phyloP scores from a whole-genome alignment of 2,329 filamentous ascomycete species.

The Fusarium armeniacum region DNA sequence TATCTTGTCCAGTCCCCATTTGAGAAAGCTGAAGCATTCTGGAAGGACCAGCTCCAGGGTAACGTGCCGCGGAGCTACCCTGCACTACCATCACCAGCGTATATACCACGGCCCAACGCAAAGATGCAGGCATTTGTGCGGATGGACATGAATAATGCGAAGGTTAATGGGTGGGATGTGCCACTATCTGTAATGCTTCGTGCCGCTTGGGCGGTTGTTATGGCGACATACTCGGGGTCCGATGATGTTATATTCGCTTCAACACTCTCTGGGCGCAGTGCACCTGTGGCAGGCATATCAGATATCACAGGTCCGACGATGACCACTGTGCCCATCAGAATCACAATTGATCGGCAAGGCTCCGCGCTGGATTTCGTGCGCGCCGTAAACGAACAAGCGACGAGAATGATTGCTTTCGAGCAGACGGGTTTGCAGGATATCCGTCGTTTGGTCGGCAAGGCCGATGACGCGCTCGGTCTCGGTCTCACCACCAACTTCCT shows the following conservation, averaged over 20 bases:
- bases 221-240: constrained; percentile 4
- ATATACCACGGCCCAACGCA: constrained; percentile 6
- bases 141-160: constrained; percentile 3
- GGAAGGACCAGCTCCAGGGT: constrained; percentile 6
- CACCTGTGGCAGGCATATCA: constrained; percentile 11
- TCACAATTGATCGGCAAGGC: constrained; percentile 4
- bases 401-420: constrained; percentile 15
- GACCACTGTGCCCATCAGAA: constrained; percentile 15
- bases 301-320: constrained; percentile 11
- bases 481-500: constrained; percentile 9
- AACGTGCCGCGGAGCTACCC: constrained; percentile 9
- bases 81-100: constrained; percentile 8
- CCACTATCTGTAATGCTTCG: constrained; percentile 9
- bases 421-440: constrained; percentile 14
- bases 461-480: constrained; percentile 6
- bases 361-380: not conserved
- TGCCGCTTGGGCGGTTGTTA: constrained; percentile 12
- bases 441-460: constrained; percentile 4
- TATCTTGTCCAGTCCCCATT: constrained; percentile 1
- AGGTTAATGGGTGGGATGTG: constrained; percentile 2
- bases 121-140: constrained; percentile 7
- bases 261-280: constrained; percentile 12
- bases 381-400: constrained; percentile 7
- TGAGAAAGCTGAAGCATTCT: constrained; percentile 7
- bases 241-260: constrained; percentile 9